phyloP scores from a whole-genome alignment of 345 rosid species.

The Dipteronia sinensis region DNA sequence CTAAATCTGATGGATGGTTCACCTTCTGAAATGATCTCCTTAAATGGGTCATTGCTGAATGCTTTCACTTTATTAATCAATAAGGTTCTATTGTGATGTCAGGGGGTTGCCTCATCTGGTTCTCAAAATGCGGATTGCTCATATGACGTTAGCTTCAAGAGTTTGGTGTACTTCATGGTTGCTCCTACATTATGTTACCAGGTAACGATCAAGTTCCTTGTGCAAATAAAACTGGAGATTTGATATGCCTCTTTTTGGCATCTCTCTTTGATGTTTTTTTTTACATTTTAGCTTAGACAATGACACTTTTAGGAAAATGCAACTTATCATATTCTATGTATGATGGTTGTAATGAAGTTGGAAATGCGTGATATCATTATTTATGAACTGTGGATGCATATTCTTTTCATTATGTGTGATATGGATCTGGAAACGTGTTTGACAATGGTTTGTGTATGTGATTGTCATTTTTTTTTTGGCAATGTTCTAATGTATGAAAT shows the following conservation, averaged over 20 bases:
- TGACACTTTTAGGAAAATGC: background rate
- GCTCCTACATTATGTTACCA: slow-evolving; percentile 99
- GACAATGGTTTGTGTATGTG: background rate
- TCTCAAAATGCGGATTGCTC: slow-evolving; percentile 40
- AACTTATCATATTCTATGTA: background rate
- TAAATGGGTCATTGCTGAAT: background rate
- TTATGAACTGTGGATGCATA: slow-evolving; percentile 3
- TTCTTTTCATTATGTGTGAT: background rate
- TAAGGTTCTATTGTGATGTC: slow-evolving; percentile 26
- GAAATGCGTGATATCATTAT: slow-evolving; percentile 2
- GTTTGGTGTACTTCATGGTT: slow-evolving; percentile 90
- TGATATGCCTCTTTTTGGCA: background rate
- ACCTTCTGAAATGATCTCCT: background rate
- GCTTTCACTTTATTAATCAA: slow-evolving; percentile 12
- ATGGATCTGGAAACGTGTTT: background rate
- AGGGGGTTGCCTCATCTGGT: slow-evolving; percentile 44
- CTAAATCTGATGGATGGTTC: slow-evolving; percentile 4
- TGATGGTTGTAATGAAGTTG: background rate
- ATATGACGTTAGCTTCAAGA: slow-evolving; percentile 60
- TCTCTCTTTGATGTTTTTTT: background rate
- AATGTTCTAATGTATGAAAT: background rate
- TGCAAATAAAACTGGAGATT: background rate
- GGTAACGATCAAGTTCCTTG: slow-evolving; percentile 45
- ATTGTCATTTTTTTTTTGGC: background rate
- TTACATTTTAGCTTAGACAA: background rate